Base-by-base conservation (phyloP, 2,329 filamentous ascomycete species). In the Plectosphaerella cucumerina region DNA sequence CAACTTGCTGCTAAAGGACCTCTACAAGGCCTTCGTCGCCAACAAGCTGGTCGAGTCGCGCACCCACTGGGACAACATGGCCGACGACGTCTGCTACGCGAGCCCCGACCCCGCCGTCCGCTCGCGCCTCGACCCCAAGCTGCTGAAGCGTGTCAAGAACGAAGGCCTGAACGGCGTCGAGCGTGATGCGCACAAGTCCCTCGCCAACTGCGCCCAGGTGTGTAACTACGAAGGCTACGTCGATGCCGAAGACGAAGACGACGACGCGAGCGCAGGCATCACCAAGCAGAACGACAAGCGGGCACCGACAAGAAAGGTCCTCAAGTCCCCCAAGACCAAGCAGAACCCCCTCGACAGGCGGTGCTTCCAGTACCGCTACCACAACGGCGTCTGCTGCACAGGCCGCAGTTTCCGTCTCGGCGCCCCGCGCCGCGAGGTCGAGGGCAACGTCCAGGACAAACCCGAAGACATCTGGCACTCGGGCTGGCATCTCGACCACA, bases 21-120 rank as follows among this genome's bases (percentile, higher is more conserved):
- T 81, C 31, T 82, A 78, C 58, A 58, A 75, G 4, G 64, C 70
- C 47, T 72, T 81, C 52, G 70, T 81, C 50, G 67, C 64, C 2
- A 73, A 71, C 2, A 68, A 72, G 23, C 64, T 80, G 55, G 62
- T 68, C 26, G 57, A 65, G 5, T 59, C 62, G 35, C 70, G 74
- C 15, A 66, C 74, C 9, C 67, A 78, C 47, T 82, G 78, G 78
- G 73, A 81, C 59, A 81, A 82, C 56, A 57, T 74, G 5, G 75
- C 77, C 4, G 70, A 78, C 22, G 74, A 77, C 45, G 65, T 66
- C 11, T 74, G 71, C 56, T 78, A 75, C 55, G 62, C 72, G 51
- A 71, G 64, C 44, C 68, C 67, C 14, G 68, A 70, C 26, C 62
- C 67, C 4, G 62, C 59, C 2, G 65, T 64, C 2, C 70, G 73